These are phyloP conservation scores for Apiospora aurea DNA, from an alignment of 2,329 filamentous ascomycete species.

Conservation along the genomic window DNA sequence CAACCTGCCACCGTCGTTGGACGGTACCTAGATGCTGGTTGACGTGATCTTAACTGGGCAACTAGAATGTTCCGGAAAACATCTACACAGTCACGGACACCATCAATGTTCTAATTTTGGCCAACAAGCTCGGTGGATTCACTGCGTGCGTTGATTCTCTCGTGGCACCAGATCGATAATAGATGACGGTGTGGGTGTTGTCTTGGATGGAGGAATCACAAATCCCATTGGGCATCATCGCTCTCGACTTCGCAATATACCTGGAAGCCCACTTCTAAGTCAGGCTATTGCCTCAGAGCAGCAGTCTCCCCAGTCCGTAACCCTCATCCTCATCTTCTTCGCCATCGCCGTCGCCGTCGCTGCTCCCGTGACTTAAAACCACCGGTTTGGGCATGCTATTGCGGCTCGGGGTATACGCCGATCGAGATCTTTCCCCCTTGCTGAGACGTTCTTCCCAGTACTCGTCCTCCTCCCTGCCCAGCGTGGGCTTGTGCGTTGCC, in stretches of 20 bases:
- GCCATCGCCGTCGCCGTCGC: background rate
- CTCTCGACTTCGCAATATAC: background rate
- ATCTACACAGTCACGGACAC: too few relatives aligned
- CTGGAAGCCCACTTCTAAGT: background rate
- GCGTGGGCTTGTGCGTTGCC: too few relatives aligned
- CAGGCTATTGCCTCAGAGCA: background rate
- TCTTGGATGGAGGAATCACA: too few relatives aligned
- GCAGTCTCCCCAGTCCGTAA: background rate
- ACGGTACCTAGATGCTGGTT: background rate
- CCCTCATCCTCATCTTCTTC: background rate
- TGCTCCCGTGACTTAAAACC: slow-evolving; percentile 31
- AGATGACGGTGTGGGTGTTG: background rate
- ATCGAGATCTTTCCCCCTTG: slow-evolving; percentile 18
- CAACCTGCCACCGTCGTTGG: too few relatives aligned
- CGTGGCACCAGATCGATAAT: too few relatives aligned
- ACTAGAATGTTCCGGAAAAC: background rate
- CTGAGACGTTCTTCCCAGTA: slow-evolving; percentile 26
- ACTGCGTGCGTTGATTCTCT: too few relatives aligned
- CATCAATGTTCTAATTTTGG: too few relatives aligned
- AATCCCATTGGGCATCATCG: background rate
- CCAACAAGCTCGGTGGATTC: too few relatives aligned
- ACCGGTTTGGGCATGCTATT: slow-evolving; percentile 66
- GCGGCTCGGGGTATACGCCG: background rate
- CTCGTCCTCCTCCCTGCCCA: too few relatives aligned
- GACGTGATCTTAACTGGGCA: background rate